phyloP scores from a whole-genome alignment of 495 filamentous ascomycete species.

The Neurospora sp. region DNA sequence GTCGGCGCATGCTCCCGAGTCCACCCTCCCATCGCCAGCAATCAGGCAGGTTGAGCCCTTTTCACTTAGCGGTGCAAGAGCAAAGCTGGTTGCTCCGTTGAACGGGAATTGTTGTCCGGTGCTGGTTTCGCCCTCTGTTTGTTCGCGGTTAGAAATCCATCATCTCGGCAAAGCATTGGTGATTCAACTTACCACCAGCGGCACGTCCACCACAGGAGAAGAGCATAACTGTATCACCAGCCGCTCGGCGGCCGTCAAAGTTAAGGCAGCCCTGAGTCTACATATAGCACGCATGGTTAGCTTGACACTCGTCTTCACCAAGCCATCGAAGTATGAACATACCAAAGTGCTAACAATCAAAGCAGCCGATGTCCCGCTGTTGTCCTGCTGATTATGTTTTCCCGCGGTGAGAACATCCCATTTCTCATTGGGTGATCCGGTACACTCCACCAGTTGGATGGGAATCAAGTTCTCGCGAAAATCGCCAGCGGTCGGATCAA shows the following conservation, averaged over 20 bases:
- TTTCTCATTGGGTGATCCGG: constrained; percentile 39
- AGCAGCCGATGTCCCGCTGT: constrained; percentile 22
- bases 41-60: constrained; percentile 32
- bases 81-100: constrained; percentile 27
- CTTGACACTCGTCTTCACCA: background rate
- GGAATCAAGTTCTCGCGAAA: constrained; percentile 48
- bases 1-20: constrained; percentile 30
- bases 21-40: constrained; percentile 27
- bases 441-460: constrained; percentile 34
- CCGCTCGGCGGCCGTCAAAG: constrained; percentile 34
- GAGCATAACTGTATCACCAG: constrained; percentile 37
- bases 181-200: constrained; percentile 30
- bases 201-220: constrained; percentile 46
- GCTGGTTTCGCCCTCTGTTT: constrained; percentile 31
- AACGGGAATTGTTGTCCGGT: constrained; percentile 33
- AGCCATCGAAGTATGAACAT: constrained; percentile 8
- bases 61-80: constrained; percentile 32
- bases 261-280: constrained; percentile 42
- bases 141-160: background rate
- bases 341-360: constrained; percentile 40
- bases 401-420: constrained; percentile 45
- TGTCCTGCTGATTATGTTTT: constrained; percentile 30
- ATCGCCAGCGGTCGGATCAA: constrained; percentile 44
- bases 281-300: background rate
- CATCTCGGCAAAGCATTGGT: constrained; percentile 4